These are phyloP conservation scores for Raddia guianensis DNA, from an alignment of 176 grass and related monocot genomes.

Conservation along the genomic window DNA sequence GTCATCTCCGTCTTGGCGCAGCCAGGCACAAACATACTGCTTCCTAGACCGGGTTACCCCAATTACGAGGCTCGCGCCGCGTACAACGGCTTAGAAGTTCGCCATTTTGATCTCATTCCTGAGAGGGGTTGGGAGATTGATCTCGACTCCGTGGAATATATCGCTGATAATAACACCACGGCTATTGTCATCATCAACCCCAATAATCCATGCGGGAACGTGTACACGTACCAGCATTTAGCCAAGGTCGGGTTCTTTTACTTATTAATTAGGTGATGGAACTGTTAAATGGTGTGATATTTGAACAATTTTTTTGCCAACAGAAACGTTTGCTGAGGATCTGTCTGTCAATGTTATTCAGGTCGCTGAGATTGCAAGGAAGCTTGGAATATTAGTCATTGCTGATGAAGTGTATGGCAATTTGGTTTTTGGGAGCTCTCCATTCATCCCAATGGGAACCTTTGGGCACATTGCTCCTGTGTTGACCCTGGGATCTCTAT, in stretches of 20 bases:
- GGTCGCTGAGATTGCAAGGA: conserved; percentile 56
- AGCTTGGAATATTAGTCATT: conserved; percentile 63
- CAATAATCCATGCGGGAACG: conserved; percentile 65
- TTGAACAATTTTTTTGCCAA: background rate
- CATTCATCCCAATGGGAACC: conserved; percentile 59
- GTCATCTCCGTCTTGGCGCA: conserved; percentile 41
- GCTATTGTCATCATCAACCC: conserved; percentile 67
- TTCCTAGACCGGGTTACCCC: conserved; percentile 57
- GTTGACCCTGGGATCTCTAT: conserved; percentile 57
- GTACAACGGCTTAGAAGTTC: conserved; percentile 42
- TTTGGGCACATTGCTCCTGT: conserved; percentile 56
- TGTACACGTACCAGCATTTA: conserved; percentile 57
- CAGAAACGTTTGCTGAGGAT: background rate
- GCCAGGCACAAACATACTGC: conserved; percentile 59
- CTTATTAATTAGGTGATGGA: background rate
- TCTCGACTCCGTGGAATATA: conserved; percentile 43
- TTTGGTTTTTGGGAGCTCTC: conserved; percentile 45
- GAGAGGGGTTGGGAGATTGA: conserved; percentile 64
- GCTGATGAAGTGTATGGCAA: conserved; percentile 70
- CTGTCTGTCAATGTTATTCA: background rate
- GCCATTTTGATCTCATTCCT: conserved; percentile 52
- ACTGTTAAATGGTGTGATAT: background rate
- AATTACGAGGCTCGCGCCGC: conserved; percentile 43
- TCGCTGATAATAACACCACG: conserved; percentile 61
- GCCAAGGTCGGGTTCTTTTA: conserved; percentile 29